Percentiles rank a stretch among this genome's conserved stretches.
These are phyloP conservation scores for Amaranthus hypochondriacus DNA, from an alignment of 148 eudicot genomes.

Conservation along the genomic window DNA sequence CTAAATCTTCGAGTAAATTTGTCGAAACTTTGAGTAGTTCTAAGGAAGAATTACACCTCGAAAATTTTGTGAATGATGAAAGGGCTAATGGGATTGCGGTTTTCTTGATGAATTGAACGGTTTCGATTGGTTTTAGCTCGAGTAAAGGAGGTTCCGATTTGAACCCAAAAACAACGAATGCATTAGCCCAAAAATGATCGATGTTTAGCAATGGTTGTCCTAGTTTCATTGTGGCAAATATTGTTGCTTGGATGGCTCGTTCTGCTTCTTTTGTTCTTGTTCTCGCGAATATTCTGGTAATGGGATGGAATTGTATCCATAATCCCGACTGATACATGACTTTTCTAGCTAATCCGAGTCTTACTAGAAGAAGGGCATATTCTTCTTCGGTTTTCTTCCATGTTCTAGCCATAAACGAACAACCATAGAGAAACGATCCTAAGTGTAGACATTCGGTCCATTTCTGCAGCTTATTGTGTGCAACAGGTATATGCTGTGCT, in stretches of 20 bases:
- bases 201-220: conserved; percentile 47
- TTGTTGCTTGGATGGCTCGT: conserved; percentile 49
- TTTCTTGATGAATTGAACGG: conserved; percentile 64
- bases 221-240: conserved; percentile 50
- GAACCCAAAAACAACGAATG: conserved; percentile 81
- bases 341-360: conserved; percentile 64
- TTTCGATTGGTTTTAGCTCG: conserved; percentile 61
- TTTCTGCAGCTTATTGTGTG: conserved; percentile 34
- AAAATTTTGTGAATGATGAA: conserved; percentile 57
- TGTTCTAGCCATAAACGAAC: conserved; percentile 37
- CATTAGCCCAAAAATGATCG: conserved; percentile 86
- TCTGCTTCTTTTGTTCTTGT: conserved; percentile 40
- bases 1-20: conserved; percentile 72
- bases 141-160: conserved; percentile 71
- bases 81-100: conserved; percentile 77
- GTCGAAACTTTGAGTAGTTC: conserved; percentile 83
- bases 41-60: conserved; percentile 71
- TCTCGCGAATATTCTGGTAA: conserved; percentile 43
- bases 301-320: conserved; percentile 72
- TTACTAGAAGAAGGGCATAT: conserved; percentile 60
- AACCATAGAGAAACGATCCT: conserved; percentile 44
- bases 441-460: conserved; percentile 62
- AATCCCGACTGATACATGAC: conserved; percentile 47
- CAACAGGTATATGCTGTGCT: conserved; percentile 51
- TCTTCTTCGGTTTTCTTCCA: conserved; percentile 70